phyloP scores from a whole-genome alignment of 2,329 filamentous ascomycete genomes.

The Neofusicoccum sp. region DNA sequence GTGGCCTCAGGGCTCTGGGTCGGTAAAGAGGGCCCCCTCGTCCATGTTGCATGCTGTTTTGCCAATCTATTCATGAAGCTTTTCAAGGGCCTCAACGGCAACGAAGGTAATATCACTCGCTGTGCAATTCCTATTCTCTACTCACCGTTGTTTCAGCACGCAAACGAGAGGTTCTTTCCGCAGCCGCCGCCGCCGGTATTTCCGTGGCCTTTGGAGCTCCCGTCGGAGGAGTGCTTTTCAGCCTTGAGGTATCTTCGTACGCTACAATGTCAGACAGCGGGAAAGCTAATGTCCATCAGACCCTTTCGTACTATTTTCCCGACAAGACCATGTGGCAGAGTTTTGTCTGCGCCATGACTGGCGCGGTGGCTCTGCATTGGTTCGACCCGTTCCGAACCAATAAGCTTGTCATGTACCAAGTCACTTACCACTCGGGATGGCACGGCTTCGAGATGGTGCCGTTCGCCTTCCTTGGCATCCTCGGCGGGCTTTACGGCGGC shows the following conservation, averaged over 20 bases:
- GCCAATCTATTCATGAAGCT: slow-evolving; percentile 92
- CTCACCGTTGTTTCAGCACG: slow-evolving; percentile 61
- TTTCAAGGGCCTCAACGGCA: slow-evolving; percentile 77
- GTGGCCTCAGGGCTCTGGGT: slow-evolving; percentile 96
- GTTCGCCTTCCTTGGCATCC: slow-evolving; percentile 80
- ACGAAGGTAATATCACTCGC: slow-evolving; percentile 66
- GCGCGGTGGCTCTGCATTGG: slow-evolving; percentile 87
- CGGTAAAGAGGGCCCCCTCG: slow-evolving; percentile 91
- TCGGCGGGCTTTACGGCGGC: slow-evolving; percentile 92
- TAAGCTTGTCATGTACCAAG: slow-evolving; percentile 94
- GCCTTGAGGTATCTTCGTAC: slow-evolving; percentile 69
- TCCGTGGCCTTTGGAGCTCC: slow-evolving; percentile 93
- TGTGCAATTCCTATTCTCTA: background rate
- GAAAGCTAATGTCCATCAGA: slow-evolving; percentile 51
- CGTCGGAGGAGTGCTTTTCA: slow-evolving; percentile 93
- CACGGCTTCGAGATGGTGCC: slow-evolving; percentile 92
- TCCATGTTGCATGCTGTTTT: slow-evolving; percentile 96
- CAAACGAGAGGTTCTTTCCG: slow-evolving; percentile 90
- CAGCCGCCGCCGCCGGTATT: slow-evolving; percentile 88
- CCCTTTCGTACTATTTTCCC: slow-evolving; percentile 95
- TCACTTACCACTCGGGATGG: slow-evolving; percentile 89
- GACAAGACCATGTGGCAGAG: slow-evolving; percentile 99
- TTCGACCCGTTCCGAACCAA: slow-evolving; percentile 94
- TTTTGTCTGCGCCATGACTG: slow-evolving; percentile 99
- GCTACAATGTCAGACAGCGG: background rate